Base-by-base conservation (phyloP, 306 rosid genomes). In the Lathyrus oleraceus region DNA sequence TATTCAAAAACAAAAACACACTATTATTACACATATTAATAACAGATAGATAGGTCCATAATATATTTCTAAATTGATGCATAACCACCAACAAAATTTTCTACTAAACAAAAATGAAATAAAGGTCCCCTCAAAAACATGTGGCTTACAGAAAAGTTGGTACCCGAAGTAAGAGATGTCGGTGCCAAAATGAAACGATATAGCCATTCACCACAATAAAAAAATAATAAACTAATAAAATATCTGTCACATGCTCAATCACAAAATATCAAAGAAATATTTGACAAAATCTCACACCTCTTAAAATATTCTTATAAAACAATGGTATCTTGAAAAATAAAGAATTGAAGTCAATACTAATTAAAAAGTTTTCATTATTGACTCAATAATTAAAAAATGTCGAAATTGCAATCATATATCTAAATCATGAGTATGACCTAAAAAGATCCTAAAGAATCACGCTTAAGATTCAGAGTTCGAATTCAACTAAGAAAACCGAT, bases 1-100 rank as follows among this genome's bases (percentile, higher is more conserved):
- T 86, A 77, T 65, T 14, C 51, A 66, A 48, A 68, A 57, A 2
- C 65, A 16, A 57, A 6, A 32, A 20, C 32, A 61, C 57, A 44
- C 5, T 0, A 6, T 2, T 0, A 7, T 42, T n/a, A 6, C 6
- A 59, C 39, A 35, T 35, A 6, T 32, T 17, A 8, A 48, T n/a
- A 19, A 35, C 12, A 2, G 9, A 5, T 51, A 17, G 9, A 5
- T 39, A 17, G 43, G 43, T 16, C 59, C 59, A 44, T 9, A 7
- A 65, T 16, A 53, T 7, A 43, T 52, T 61, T 20, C 43, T 15
- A 2, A 15, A 21, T 14, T 20, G 5, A 17, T 42, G 20, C 70
- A 65, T 43, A 54, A 54, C 61, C 35, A 51, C 58, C 48, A 0
- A 43, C 0, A 43, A 43, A 12, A 40, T 2, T 9, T 40, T 40